Evolutionary conservation across 2,329 filamentous ascomycete species (phyloP), one percentile per base, ranked within the genome.

Genomic region (Myrmaecium sp.): DNA sequence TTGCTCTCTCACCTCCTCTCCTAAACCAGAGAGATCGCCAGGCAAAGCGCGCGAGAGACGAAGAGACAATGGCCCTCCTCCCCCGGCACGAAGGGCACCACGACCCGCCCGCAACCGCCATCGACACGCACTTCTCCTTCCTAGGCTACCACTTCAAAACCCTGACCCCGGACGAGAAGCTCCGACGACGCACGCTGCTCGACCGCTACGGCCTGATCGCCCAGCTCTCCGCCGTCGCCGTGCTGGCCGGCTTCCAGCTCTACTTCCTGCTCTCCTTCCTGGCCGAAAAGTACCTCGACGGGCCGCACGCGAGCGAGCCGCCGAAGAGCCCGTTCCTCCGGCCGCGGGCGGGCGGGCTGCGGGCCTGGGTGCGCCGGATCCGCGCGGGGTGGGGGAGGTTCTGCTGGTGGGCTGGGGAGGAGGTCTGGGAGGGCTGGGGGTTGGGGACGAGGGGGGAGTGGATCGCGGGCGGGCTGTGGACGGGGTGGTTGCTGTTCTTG

Each of bases 161-260:
- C n/a, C 49, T 68, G 14, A 52, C 55, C 8, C 46, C 58, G 9
- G 49, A 56, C 14, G 59, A 69, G 35, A 57, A 60, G 29, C 48
- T 60, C 24, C 52, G 55, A 14, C 57, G 68, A 18, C 55, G 66
- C 17, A 48, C 57, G 14, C 41, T 62, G 14, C 57, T 74, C n/a
- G 60, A 69, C 38, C 48, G 49, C 26, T 65, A 69, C 28, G 66
- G 64, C 5, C 44, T 54, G n/a, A 47, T 64, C 19, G 68, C 66
- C 10, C 67, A 72, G 42, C 46, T 57, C 33, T 69, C 66, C 1
- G 52, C 61, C 4, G 32, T 70, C 6, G 34, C 60, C 4, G 46
- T 62, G 14, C 37, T 66, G 9, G 35, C 53, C 3, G 31, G 57
- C 3, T 55, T 57, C 25, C 56, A 58, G 33, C 13, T 52, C 12